Conservation (phyloP, 1,284 basidiomycete genomes). For the Ganoderma leucocontextum region DNA sequence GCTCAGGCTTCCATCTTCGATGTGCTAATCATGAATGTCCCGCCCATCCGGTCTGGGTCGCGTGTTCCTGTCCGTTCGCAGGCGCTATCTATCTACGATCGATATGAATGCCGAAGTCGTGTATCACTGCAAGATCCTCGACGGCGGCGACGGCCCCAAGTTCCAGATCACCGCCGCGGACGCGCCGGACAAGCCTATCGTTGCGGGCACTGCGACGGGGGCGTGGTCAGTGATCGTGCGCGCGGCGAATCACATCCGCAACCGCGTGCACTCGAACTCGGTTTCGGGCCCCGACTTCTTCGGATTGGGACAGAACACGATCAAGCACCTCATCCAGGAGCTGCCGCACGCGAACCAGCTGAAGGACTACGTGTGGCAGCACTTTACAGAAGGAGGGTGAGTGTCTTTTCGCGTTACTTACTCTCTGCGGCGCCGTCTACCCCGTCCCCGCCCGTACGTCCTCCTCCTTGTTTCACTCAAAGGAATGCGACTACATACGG, state of each 20-base stretch:
- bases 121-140: constrained; percentile 83
- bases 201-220: constrained; percentile 84
- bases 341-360: constrained; percentile 72
- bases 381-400: constrained; percentile 82
- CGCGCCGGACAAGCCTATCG: constrained; percentile 69
- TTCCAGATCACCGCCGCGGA: constrained; percentile 82
- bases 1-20: constrained; percentile 12
- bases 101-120: constrained; percentile 71
- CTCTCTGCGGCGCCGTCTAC: constrained; percentile 17
- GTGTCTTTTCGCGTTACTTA: constrained; percentile 43
- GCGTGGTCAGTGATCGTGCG: constrained; percentile 85
- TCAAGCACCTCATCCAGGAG: constrained; percentile 86
- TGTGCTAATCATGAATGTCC: constrained; percentile 25
- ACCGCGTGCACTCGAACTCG: constrained; percentile 81
- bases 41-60: not conserved
- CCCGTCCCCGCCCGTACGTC: not conserved
- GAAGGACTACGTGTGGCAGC: constrained; percentile 83
- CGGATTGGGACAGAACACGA: constrained; percentile 82
- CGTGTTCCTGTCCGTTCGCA: constrained; percentile 37
- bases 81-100: constrained; percentile 78
- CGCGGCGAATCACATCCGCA: constrained; percentile 78
- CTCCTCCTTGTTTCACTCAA: not conserved
- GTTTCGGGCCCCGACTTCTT: constrained; percentile 88
- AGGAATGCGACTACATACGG: not conserved
- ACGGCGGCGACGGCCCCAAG: constrained; percentile 82